These are phyloP conservation scores for Trichoderma sp. DNA, from an alignment of 2,329 filamentous ascomycete genomes.

Conservation along the genomic window DNA sequence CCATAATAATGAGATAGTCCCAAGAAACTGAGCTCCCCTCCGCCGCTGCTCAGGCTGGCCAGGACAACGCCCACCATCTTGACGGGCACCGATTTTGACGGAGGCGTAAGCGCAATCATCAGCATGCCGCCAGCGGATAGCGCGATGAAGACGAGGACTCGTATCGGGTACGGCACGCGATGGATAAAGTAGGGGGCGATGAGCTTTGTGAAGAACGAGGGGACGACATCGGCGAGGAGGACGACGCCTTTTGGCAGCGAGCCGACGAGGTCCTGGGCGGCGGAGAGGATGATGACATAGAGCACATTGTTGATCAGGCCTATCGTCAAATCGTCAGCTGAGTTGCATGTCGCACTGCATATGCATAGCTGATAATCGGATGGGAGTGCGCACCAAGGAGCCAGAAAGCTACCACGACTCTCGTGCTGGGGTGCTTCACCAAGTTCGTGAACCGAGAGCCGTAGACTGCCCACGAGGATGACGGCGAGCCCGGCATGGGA, in stretches of 20 bases:
- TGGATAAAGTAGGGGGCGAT: constrained; percentile 94
- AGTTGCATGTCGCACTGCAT: not conserved
- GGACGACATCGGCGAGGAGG: constrained; percentile 87
- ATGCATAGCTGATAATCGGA: not conserved
- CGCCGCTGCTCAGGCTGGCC: constrained; percentile 82
- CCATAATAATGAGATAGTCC: constrained; percentile 94
- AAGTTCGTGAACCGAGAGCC: constrained; percentile 63
- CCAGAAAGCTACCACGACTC: constrained; percentile 85
- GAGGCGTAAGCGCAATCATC: constrained; percentile 77
- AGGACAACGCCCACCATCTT: constrained; percentile 84
- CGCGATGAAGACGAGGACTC: constrained; percentile 72
- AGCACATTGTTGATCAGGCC: constrained; percentile 88
- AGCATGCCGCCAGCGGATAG: constrained; percentile 87
- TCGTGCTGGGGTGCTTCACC: constrained; percentile 67
- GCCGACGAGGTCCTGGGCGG: constrained; percentile 92
- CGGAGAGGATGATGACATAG: constrained; percentile 94
- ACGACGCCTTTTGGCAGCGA: constrained; percentile 90
- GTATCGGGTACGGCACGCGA: constrained; percentile 73
- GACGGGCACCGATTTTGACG: constrained; percentile 62
- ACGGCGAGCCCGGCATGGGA: constrained; percentile 57
- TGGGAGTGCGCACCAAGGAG: constrained; percentile 69
- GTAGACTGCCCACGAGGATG: constrained; percentile 74
- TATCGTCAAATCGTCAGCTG: constrained; percentile 28
- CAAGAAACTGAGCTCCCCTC: constrained; percentile 87
- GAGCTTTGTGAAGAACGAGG: constrained; percentile 85